phyloP scores from a whole-genome alignment of 108 stramenopile genomes.

The Pseudonitzschia delicatissima region DNA sequence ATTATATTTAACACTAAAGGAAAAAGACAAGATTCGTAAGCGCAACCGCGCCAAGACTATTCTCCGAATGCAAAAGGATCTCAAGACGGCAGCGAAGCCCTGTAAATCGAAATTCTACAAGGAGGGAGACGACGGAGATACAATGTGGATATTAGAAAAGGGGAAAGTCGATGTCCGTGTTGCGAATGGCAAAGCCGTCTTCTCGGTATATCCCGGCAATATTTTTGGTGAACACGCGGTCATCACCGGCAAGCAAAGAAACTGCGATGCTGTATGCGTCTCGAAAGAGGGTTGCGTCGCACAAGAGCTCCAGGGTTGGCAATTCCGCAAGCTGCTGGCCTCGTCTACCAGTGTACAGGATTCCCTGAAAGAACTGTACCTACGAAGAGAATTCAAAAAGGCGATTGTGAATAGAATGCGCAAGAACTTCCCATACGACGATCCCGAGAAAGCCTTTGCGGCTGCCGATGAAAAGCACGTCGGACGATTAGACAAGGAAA shows the following conservation, averaged over 20 bases:
- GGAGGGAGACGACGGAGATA: slow-evolving; percentile 52
- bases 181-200: slow-evolving; percentile 30
- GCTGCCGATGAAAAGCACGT: slow-evolving; percentile 53
- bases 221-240: slow-evolving; percentile 75
- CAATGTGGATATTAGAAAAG: slow-evolving; percentile 53
- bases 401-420: slow-evolving; percentile 59
- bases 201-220: slow-evolving; percentile 59
- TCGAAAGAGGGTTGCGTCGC: slow-evolving; percentile 53
- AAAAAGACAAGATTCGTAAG: slow-evolving; percentile 79
- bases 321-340: slow-evolving; percentile 65
- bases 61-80: slow-evolving; percentile 61
- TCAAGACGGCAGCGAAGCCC: slow-evolving; percentile 36
- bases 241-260: slow-evolving; percentile 54
- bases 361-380: slow-evolving; percentile 60
- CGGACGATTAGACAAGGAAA: slow-evolving; percentile 49
- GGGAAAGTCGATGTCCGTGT: slow-evolving; percentile 45
- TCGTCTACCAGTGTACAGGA: slow-evolving; percentile 49
- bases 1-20: slow-evolving; percentile 51
- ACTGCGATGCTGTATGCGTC: slow-evolving; percentile 66
- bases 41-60: slow-evolving; percentile 80
- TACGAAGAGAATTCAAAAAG: slow-evolving; percentile 83
- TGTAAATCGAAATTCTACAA: slow-evolving; percentile 48
- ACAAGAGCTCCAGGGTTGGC: slow-evolving; percentile 43
- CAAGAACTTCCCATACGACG: slow-evolving; percentile 63
- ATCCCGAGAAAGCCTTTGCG: slow-evolving; percentile 68